Conservation (phyloP, 2,329 filamentous ascomycete species). For the Purpureocillium lavendulum region DNA sequence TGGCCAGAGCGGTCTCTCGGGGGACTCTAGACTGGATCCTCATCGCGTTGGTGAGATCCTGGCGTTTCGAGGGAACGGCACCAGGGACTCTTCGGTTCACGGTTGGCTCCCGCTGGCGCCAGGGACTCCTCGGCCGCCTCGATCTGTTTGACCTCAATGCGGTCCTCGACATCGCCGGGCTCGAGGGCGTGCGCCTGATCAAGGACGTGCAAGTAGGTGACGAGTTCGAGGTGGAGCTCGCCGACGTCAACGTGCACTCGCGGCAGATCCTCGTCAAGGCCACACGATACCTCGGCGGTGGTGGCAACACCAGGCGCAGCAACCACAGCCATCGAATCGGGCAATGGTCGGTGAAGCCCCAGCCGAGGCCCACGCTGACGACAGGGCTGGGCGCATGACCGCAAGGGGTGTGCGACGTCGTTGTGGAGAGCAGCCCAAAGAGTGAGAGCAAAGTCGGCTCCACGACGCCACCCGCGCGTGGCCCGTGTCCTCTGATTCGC, state of each 20-base stretch:
- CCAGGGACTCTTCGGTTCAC: conserved; percentile 41
- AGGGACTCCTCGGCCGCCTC: conserved; percentile 31
- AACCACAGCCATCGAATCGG: too few species aligned
- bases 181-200: conserved; percentile 28
- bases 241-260: conserved; percentile 42
- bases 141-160: conserved; percentile 42
- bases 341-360: too few species aligned
- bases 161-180: conserved; percentile 26
- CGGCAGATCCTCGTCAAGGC: conserved; percentile 38
- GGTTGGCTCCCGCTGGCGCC: conserved; percentile 28
- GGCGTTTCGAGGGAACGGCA: conserved; percentile 42
- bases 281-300: conserved; percentile 19
- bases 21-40: conserved; percentile 46
- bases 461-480: too few species aligned
- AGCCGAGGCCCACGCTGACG: too few species aligned
- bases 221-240: conserved; percentile 46
- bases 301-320: neutral
- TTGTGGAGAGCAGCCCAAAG: too few species aligned
- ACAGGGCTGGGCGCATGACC: too few species aligned
- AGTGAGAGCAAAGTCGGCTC: too few species aligned
- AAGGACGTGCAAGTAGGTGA: conserved; percentile 41
- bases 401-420: too few species aligned
- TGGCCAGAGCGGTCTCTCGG: conserved; percentile 33
- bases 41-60: conserved; percentile 52
- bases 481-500: neutral